Evolutionary conservation across 2,329 filamentous ascomycete species (phyloP), one percentile per base, ranked within the genome.

Genomic region (Dothidotthia symphoricarpi): DNA sequence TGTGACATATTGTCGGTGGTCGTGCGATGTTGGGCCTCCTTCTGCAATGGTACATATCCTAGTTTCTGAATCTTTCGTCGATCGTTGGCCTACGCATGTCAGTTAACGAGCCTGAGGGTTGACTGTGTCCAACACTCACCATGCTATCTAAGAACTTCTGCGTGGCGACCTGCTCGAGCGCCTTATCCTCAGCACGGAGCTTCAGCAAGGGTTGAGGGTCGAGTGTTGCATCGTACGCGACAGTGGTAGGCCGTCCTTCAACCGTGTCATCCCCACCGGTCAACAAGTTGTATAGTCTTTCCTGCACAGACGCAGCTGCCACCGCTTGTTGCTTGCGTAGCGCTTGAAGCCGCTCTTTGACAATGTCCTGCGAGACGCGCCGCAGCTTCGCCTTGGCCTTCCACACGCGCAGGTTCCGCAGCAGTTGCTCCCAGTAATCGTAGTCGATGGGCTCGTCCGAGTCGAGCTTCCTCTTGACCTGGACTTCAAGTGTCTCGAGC

Each of bases 361-460:
- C 77, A 45, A 96, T 86, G 10, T 80, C 80, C 49, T 87, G 81
- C 50, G 84, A 90, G 12, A 96, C 82, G 45, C 80, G 83, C 51
- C 82, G 82, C 36, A 98, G 70, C 64, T 85, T 88, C 2, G 89
- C 88, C 64, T 87, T 89, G 24, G 93, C 88, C 70, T 97, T 97
- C 82, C 88, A 96, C 1, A 95, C 82, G 6, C 86, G 75, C 47
- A 98, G 72, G 61, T 84, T 94, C 51, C 83, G 83, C 45, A 98
- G 74, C 12, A 98, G 75, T 62, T 95, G 88, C 62, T 95, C 88
- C 93, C 93, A 98, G 66, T 97, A 98, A 68, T 98, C 93, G 2
- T 86, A 88, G 66, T 98, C 93, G 51, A 98, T 91, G 8, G 87
- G 83, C 60, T 96, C 90, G 61, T 95, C 84, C 6, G 88, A 94